A percentile compares a stretch with the other conserved stretches of the same genome.
These are phyloP conservation scores for Pythium myriotylum DNA, from an alignment of 352 stramenopile genomes.

Conservation along the genomic window DNA sequence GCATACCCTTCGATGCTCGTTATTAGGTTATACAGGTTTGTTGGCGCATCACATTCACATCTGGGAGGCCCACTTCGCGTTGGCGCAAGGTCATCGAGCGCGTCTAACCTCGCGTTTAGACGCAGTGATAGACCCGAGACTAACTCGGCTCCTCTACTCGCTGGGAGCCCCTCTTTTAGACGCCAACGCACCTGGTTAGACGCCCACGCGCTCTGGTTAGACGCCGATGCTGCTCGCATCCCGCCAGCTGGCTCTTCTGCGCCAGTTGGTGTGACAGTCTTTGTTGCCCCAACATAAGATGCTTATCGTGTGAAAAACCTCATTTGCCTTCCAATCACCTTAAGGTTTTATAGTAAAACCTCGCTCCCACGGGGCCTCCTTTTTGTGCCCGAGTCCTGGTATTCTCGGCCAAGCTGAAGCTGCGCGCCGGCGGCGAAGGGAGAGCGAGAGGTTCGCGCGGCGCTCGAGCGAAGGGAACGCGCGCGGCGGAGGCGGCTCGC, in stretches of 20 bases:
- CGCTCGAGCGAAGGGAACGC: not conserved
- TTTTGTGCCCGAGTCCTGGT: slow-evolving; percentile 4
- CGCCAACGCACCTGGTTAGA: no score
- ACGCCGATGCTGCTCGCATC: no score
- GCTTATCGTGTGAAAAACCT: slow-evolving; percentile 14
- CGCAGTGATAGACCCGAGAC: no score
- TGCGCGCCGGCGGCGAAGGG: not conserved
- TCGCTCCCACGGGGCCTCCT: not conserved
- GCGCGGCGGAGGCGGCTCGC: not conserved
- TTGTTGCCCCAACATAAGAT: slow-evolving; percentile 13
- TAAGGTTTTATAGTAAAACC: slow-evolving; percentile 13
- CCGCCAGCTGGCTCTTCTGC: slow-evolving; percentile 13
- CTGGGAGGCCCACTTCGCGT: no score
- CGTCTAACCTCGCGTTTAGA: no score
- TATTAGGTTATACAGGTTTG: slow-evolving; percentile 1
- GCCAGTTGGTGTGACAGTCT: slow-evolving; percentile 25
- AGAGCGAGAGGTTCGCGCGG: not conserved
- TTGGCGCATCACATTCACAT: no score
- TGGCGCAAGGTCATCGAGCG: no score
- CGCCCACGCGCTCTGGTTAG: no score
- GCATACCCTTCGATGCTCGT: slow-evolving; percentile 5
- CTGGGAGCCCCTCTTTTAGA: no score
- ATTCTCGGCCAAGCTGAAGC: slow-evolving; percentile 30
- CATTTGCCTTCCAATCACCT: not conserved
- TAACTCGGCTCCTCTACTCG: no score